Base-by-base conservation (phyloP, 1,139 yeast species). In the Chernovozyma sophiae-reginae region DNA sequence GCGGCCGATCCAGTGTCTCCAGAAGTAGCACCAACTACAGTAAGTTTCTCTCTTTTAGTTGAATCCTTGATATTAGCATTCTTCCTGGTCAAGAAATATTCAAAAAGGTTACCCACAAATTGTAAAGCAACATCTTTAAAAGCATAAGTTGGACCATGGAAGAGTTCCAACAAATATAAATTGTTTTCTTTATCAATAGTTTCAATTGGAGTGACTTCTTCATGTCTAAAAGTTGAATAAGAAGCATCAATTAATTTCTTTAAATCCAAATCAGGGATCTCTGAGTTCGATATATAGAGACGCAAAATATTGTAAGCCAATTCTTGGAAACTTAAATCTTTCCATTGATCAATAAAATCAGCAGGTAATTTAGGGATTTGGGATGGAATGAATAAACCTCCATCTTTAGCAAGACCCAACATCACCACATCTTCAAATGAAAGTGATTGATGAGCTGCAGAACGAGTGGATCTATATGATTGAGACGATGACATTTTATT, bases 1-100 rank as follows among this genome's bases (percentile, higher is more conserved):
- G 99, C 98, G 37, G 99, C 99, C 34, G 96, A 86, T 37, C 99
- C 99, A 33, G 99, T 92, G 58, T 92, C 99, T 53, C 99, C 99
- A 37, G 96, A 86, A 20, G 99, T 92, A 31, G 99, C 99, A 52
- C 99, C 99, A 42, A 92, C 96, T 47, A 92, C 98, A 28, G 99
- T 92, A 52, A 92, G 74, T 44, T 79, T 77, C 51, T 87, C 94
- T 54, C 94, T 75, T 45, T 77, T 73, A 39, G 73, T 73, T 24
- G 65, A 73, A 19, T 68, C 77, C 30, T 75, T 65, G 55, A 82
- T 77, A 32, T 73, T 77, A 24, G 74, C 72, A 56, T 92, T 92
- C 51, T 78, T 76, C 62, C 96, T 82, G 42, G 75, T 71, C 54
- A 92, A 71, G 63, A 92, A 94, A 64, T 77, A 92, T 62, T 92